These are phyloP conservation scores for Themeda triandra DNA, from an alignment of 176 grass and related monocot genomes.

Conservation along the genomic window DNA sequence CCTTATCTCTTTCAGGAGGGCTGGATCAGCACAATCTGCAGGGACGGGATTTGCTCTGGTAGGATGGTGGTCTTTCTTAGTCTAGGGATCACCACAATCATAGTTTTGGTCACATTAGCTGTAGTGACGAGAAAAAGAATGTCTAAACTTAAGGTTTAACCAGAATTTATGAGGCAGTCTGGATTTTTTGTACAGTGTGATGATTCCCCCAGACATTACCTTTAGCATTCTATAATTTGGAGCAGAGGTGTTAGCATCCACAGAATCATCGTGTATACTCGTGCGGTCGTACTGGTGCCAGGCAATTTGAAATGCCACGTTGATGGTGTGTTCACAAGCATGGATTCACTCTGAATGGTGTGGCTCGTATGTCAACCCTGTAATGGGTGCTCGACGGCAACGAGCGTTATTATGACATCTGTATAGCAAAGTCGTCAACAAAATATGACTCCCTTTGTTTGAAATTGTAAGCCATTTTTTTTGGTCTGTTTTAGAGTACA, in stretches of 20 bases:
- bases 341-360: not conserved
- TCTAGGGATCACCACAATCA: not conserved
- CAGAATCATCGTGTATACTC: not conserved
- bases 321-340: not conserved
- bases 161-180: conserved; percentile 7
- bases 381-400: not conserved
- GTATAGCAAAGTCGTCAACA: too few relatives aligned
- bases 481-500: too few relatives aligned
- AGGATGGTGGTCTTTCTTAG: conserved; percentile 40
- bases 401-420: too few relatives aligned
- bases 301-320: not conserved
- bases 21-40: conserved; percentile 26
- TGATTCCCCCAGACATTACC: conserved; percentile 1
- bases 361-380: not conserved
- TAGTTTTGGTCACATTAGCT: conserved; percentile 38
- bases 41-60: conserved; percentile 28
- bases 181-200: conserved; percentile 51
- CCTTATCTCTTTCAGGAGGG: conserved; percentile 43
- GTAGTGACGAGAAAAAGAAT: conserved; percentile 68
- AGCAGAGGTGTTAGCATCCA: not conserved
- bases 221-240: not conserved
- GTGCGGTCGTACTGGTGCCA: not conserved
- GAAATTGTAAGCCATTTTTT: too few relatives aligned
- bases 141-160: conserved; percentile 86
- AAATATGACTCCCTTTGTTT: too few relatives aligned